These are phyloP conservation scores for Vitis rotundifolia DNA, from an alignment of 164 flowering plant species.

Conservation along the genomic window DNA sequence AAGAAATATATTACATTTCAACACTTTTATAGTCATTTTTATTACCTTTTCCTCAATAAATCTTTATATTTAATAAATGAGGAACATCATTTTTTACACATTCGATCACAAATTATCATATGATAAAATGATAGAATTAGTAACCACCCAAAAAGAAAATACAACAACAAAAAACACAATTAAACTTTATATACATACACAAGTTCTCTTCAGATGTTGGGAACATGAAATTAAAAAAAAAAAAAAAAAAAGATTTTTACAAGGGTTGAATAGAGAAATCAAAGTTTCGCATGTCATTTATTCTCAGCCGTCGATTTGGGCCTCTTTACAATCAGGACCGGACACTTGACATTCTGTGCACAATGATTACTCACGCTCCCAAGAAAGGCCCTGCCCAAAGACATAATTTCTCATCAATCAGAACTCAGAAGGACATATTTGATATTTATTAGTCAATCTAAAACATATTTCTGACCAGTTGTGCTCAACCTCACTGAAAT, in stretches of 20 bases:
- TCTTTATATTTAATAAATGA: too few relatives aligned
- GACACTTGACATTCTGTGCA: conserved; percentile 58
- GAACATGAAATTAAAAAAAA: background rate
- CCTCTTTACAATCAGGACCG: conserved; percentile 62
- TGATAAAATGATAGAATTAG: too few relatives aligned
- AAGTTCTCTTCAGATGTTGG: too few relatives aligned
- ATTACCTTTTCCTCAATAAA: too few relatives aligned
- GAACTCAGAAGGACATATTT: background rate
- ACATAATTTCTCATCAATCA: background rate
- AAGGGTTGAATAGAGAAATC: background rate
- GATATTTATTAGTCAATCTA: background rate
- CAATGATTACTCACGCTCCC: conserved; percentile 73
- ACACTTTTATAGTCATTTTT: too few relatives aligned
- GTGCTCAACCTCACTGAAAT: background rate
- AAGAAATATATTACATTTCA: too few relatives aligned
- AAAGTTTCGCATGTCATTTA: background rate
- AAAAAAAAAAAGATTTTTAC: background rate
- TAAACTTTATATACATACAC: too few relatives aligned
- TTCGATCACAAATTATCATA: too few relatives aligned
- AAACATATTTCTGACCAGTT: background rate
- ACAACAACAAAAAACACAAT: too few relatives aligned
- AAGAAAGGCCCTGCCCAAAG: conserved; percentile 44
- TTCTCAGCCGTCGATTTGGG: conserved; percentile 30
- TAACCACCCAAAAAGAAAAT: too few relatives aligned
- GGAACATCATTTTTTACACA: too few relatives aligned